Base-by-base conservation (phyloP, 2,329 filamentous ascomycete genomes). In the Pseudopithomyces maydicus region DNA sequence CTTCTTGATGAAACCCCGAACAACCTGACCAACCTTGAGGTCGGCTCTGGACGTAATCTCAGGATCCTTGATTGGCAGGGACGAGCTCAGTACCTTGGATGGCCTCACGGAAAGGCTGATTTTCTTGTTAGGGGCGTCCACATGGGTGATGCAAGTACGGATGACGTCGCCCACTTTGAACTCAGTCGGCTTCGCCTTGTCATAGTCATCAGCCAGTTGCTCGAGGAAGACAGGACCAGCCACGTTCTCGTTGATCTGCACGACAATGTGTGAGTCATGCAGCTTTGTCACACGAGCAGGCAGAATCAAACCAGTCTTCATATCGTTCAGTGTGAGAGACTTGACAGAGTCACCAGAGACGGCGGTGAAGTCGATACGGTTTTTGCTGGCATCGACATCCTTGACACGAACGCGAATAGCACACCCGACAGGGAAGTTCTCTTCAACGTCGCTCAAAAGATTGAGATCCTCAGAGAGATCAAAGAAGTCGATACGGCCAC, bases 1-100 rank as follows among this genome's bases (percentile, higher is more conserved):
- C 64, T 92, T 91, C 78, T 92, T 96, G 67, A 99, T 86, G 69
- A 99, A 98, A 2, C 96, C 96, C 54, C 95, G 90, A 14, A 96
- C 82, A 29, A 97, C 80, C 60, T 96, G 88, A 58, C 93, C 91
- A 38, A 87, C 79, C 55, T 88, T 86, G 32, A 99, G 72, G 63
- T 96, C 87, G n/a, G 86, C 81, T 45, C 88, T 78, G 17, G 85
- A 85, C 12, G 82, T 84, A 62, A 99, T 87, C 68, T 97, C 92
- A 36, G 84, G 86, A 72, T 99, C 95, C 69, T 88, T 87, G 44
- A 97, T 86, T 1, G 88, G 84, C 2, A 96, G 80, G 1, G 90
- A 90, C 1, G 94, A 97, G 78, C 91, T 96, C 60, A 98, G 81
- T 39, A 97, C 90, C 63, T 91, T 91, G 0, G 94, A 98, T 1